Evolutionary conservation across 768 basidiomycete genomes (phyloP).

Genomic region (Trametes cinnabarina): DNA sequence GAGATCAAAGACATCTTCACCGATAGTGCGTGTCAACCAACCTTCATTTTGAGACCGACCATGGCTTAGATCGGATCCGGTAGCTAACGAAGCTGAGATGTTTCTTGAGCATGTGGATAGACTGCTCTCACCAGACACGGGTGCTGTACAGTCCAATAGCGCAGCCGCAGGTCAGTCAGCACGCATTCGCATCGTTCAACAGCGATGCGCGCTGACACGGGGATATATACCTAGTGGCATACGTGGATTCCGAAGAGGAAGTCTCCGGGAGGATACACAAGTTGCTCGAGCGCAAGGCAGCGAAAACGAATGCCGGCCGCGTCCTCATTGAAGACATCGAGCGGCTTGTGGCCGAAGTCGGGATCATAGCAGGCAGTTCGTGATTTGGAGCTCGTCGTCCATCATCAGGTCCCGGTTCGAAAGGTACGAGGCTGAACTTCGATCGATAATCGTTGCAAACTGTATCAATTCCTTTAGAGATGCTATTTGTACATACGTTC

Average conservation of each 20-base stretch:
- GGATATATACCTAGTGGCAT: neutral
- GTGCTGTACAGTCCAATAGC: neutral
- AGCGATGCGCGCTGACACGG: neutral
- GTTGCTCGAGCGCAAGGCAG: constrained; percentile 17
- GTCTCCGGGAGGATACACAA: neutral
- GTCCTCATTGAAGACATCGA: constrained; percentile 15
- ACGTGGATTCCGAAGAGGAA: neutral
- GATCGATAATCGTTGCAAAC: no score
- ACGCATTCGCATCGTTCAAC: neutral
- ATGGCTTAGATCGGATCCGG: neutral
- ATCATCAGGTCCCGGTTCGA: no score
- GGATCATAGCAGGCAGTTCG: constrained; percentile 1
- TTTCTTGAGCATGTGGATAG: neutral
- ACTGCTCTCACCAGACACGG: neutral
- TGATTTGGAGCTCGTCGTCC: no score
- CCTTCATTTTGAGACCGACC: no score
- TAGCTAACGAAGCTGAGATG: neutral
- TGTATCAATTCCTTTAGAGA: neutral
- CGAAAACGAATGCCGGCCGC: constrained; percentile 12
- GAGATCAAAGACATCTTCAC: neutral
- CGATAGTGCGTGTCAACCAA: neutral
- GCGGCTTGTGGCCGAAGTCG: constrained; percentile 10
- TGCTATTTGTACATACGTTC: no score
- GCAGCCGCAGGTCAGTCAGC: neutral
- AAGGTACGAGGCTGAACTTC: no score